Percentiles rank a stretch among this genome's conserved stretches.
These are phyloP conservation scores for Hibiscus tridactylites DNA, from an alignment of 345 rosid genomes.

Conservation along the genomic window DNA sequence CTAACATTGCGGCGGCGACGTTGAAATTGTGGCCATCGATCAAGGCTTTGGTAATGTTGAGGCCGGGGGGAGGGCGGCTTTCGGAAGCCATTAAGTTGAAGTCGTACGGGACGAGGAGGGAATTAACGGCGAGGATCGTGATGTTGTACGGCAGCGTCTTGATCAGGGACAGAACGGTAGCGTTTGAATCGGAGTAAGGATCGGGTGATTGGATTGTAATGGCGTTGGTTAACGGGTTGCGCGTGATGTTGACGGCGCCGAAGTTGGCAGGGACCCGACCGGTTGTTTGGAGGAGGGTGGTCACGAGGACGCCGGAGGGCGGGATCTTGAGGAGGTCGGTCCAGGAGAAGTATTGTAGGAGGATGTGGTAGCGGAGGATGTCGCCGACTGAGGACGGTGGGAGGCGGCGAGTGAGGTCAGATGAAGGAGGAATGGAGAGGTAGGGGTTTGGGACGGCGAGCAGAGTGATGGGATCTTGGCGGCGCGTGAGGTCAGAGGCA, in stretches of 20 bases:
- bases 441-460: constrained; percentile 72
- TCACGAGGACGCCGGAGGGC: constrained; percentile 42
- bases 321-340: constrained; percentile 57
- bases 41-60: constrained; percentile 67
- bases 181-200: constrained; percentile 42
- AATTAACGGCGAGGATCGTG: constrained; percentile 54
- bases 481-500: constrained; percentile 45
- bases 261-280: constrained; percentile 55
- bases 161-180: constrained; percentile 49
- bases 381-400: constrained; percentile 60
- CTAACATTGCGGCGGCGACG: constrained; percentile 72
- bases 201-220: constrained; percentile 45
- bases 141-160: constrained; percentile 53
- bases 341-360: constrained; percentile 65
- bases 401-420: constrained; percentile 58
- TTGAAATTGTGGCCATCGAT: constrained; percentile 77
- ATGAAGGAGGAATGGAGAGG: constrained; percentile 33
- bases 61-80: constrained; percentile 44
- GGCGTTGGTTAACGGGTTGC: constrained; percentile 38
- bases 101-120: constrained; percentile 58
- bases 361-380: constrained; percentile 82
- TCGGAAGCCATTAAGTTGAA: constrained; percentile 71
- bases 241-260: constrained; percentile 72
- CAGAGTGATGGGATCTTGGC: constrained; percentile 62
- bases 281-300: constrained; percentile 74